These are phyloP conservation scores for Globisporangium nodosum DNA, from an alignment of 352 stramenopile genomes.

Conservation along the genomic window DNA sequence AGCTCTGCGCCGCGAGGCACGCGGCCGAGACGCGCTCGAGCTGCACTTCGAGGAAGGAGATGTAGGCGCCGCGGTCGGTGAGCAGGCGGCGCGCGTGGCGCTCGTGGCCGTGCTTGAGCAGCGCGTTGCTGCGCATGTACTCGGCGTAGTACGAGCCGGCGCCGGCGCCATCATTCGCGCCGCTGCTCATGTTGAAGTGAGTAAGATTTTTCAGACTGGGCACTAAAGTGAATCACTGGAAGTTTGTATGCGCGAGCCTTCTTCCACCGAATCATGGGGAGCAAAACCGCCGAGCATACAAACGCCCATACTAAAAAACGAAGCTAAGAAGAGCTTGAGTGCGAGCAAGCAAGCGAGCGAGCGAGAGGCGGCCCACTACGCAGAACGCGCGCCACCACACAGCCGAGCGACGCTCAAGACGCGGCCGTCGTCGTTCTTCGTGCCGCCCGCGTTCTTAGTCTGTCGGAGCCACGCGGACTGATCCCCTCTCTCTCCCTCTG, in stretches of 20 bases:
- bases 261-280: too few relatives aligned
- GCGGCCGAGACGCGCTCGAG: conserved; percentile 82
- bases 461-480: too few relatives aligned
- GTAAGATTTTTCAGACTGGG: background rate
- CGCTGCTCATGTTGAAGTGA: background rate
- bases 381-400: too few relatives aligned
- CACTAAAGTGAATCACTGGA: background rate
- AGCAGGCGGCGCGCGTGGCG: conserved; percentile 66
- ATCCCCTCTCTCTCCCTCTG: too few relatives aligned
- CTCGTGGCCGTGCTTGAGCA: conserved; percentile 52
- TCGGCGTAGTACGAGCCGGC: conserved; percentile 74
- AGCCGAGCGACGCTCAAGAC: too few relatives aligned
- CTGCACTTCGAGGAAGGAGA: conserved; percentile 86
- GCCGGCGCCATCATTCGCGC: background rate
- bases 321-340: too few relatives aligned
- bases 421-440: too few relatives aligned
- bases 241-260: background rate
- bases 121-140: conserved; percentile 73
- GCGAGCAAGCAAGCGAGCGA: background rate
- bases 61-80: conserved; percentile 82
- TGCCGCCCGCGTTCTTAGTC: too few relatives aligned
- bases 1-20: conserved; percentile 62
- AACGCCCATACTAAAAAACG: too few relatives aligned
- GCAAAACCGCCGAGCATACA: too few relatives aligned
- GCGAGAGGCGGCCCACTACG: too few relatives aligned